Conservation (phyloP, 306 rosid genomes). For the Adenanthera pavonina region DNA sequence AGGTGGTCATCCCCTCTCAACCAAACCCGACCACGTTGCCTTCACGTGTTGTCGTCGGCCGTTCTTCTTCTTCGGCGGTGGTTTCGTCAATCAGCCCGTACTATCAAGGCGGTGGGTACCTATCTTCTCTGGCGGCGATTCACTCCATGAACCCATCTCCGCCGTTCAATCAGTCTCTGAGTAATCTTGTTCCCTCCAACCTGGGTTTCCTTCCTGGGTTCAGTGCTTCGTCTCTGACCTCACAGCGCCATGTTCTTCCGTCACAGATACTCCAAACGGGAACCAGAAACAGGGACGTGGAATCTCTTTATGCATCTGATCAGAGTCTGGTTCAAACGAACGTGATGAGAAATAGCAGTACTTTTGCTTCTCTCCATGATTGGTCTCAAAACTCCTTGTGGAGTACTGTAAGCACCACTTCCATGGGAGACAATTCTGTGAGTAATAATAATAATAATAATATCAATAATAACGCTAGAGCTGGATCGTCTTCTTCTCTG, state of each 20-base stretch:
- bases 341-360: constrained; percentile 1
- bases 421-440: constrained; percentile 7
- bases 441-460: background rate
- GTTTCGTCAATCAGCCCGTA: constrained; percentile 4
- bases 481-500: constrained; percentile 39
- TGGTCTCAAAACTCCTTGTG: constrained; percentile 56
- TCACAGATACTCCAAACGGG: constrained; percentile 34
- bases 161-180: constrained; percentile 29
- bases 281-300: constrained; percentile 30
- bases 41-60: background rate
- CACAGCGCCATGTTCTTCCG: constrained; percentile 40
- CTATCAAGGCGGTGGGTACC: constrained; percentile 45
- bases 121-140: constrained; percentile 50
- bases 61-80: background rate
- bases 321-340: constrained; percentile 39
- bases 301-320: constrained; percentile 17
- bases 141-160: constrained; percentile 41
- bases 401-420: constrained; percentile 50
- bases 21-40: constrained; percentile 17
- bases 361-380: constrained; percentile 22
- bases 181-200: constrained; percentile 33
- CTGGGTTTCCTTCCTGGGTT: constrained; percentile 55
- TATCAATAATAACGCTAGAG: background rate
- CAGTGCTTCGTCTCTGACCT: constrained; percentile 34
- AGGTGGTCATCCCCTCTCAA: constrained; percentile 1